These are phyloP conservation scores for Clavispora asparagi DNA, from an alignment of 805 yeast genomes.

Conservation along the genomic window DNA sequence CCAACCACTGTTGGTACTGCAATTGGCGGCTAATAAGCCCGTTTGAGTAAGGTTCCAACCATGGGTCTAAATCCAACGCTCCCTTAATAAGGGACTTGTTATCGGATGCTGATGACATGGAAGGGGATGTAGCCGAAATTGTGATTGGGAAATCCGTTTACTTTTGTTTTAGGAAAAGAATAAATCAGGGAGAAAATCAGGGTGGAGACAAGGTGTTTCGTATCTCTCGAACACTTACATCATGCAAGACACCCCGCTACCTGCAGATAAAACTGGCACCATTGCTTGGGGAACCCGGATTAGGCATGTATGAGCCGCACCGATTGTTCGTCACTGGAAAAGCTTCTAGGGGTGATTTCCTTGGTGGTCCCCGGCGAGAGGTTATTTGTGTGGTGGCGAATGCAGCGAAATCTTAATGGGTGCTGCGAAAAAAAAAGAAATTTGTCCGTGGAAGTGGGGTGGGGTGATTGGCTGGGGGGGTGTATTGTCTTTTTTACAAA, in stretches of 20 bases:
- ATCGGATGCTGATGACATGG: not conserved
- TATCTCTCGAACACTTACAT: not conserved
- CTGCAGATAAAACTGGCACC: not conserved
- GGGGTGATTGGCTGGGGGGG: not conserved
- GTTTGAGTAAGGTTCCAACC: slow-evolving; percentile 73
- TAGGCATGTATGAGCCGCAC: not conserved
- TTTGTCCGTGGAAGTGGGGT: not conserved
- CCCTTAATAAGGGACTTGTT: slow-evolving; percentile 36
- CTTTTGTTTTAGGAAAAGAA: not conserved
- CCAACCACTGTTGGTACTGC: slow-evolving; percentile 60
- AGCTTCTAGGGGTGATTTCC: not conserved
- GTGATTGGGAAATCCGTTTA: not conserved
- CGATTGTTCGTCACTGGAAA: not conserved
- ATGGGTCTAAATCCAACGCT: slow-evolving; percentile 75
- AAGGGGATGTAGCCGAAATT: not conserved
- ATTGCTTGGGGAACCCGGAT: not conserved
- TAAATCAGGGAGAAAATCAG: not conserved
- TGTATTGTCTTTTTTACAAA: not conserved
- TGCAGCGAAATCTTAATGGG: too few species aligned
- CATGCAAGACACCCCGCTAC: not conserved
- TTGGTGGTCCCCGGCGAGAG: too few species aligned
- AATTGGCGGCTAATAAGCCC: slow-evolving; percentile 65
- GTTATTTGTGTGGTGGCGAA: too few species aligned
- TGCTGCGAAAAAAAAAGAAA: too few species aligned
- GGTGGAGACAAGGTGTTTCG: not conserved